These are phyloP conservation scores for Leucaena leucocephala DNA, from an alignment of 306 rosid species.

Conservation along the genomic window DNA sequence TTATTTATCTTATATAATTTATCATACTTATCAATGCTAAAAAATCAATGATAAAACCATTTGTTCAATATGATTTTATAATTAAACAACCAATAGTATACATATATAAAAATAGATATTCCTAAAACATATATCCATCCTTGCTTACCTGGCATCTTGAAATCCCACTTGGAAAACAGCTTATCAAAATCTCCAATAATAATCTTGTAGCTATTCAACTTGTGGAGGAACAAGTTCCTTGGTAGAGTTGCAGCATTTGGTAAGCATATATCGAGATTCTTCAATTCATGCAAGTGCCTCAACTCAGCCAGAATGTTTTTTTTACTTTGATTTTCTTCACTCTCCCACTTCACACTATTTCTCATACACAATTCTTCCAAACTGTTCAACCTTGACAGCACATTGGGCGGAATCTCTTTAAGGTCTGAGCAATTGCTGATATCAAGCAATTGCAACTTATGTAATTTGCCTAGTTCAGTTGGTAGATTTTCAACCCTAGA, in stretches of 20 bases:
- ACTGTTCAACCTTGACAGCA: slow-evolving; percentile 37
- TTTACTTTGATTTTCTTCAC: not conserved
- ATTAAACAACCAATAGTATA: not conserved
- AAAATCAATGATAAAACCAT: not conserved
- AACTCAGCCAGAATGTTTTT: slow-evolving; percentile 41
- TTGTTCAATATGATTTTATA: too few relatives aligned
- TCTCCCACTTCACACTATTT: slow-evolving; percentile 41
- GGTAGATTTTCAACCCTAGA: slow-evolving; percentile 40
- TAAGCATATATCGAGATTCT: slow-evolving; percentile 38
- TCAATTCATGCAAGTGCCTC: slow-evolving; percentile 27
- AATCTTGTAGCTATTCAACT: slow-evolving; percentile 38
- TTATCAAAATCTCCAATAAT: slow-evolving; percentile 40
- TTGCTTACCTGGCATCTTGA: slow-evolving; percentile 31
- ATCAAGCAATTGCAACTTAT: slow-evolving; percentile 40
- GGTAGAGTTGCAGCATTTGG: slow-evolving; percentile 26
- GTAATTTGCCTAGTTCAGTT: slow-evolving; percentile 28
- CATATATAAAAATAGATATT: not conserved
- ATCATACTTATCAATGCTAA: not conserved
- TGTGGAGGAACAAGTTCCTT: not conserved
- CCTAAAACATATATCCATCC: slow-evolving; percentile 15
- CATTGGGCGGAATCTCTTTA: slow-evolving; percentile 33
- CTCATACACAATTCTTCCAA: slow-evolving; percentile 52
- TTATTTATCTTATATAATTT: too few relatives aligned
- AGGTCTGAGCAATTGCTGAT: slow-evolving; percentile 45
- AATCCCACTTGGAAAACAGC: not conserved